These are phyloP conservation scores for Globisporangium abappressorium DNA, from an alignment of 352 stramenopile genomes.

Conservation along the genomic window DNA sequence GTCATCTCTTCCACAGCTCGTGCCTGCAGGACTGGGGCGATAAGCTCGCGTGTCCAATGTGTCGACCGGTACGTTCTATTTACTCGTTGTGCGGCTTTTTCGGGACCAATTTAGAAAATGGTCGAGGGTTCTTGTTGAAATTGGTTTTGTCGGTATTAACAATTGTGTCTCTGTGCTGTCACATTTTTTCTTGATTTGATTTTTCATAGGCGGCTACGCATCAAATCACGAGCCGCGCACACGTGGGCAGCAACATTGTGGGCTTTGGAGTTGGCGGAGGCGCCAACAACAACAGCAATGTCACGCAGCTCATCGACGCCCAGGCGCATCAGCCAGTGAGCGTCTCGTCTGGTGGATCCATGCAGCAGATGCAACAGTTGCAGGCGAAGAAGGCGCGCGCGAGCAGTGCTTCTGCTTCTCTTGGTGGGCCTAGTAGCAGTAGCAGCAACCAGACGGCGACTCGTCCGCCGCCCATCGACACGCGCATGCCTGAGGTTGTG, in stretches of 20 bases:
- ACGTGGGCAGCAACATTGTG: background rate
- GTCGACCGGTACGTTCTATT: constrained; percentile 31
- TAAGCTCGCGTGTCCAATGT: constrained; percentile 46
- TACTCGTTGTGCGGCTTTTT: constrained; percentile 10
- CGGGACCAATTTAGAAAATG: constrained; percentile 4
- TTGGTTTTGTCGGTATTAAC: constrained; percentile 11
- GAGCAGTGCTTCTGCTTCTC: background rate
- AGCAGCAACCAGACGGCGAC: background rate
- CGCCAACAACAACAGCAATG: constrained; percentile 1
- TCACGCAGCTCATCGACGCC: constrained; percentile 8
- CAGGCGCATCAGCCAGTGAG: constrained; percentile 20
- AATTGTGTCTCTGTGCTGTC: constrained; percentile 9
- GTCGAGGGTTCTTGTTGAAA: background rate
- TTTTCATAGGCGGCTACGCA: constrained; percentile 10
- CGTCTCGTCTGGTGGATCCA: constrained; percentile 16
- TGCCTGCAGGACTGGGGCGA: constrained; percentile 72
- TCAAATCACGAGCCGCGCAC: constrained; percentile 15
- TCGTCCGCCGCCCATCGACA: constrained; percentile 55
- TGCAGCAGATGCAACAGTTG: constrained; percentile 17
- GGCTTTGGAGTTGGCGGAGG: constrained; percentile 1
- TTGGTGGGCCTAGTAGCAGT: background rate
- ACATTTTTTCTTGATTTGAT: background rate
- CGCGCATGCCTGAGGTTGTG: constrained; percentile 20
- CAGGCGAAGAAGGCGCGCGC: constrained; percentile 1
- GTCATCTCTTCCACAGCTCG: constrained; percentile 64